phyloP scores from a whole-genome alignment of 768 basidiomycete genomes.

The Phylloporus sp. region DNA sequence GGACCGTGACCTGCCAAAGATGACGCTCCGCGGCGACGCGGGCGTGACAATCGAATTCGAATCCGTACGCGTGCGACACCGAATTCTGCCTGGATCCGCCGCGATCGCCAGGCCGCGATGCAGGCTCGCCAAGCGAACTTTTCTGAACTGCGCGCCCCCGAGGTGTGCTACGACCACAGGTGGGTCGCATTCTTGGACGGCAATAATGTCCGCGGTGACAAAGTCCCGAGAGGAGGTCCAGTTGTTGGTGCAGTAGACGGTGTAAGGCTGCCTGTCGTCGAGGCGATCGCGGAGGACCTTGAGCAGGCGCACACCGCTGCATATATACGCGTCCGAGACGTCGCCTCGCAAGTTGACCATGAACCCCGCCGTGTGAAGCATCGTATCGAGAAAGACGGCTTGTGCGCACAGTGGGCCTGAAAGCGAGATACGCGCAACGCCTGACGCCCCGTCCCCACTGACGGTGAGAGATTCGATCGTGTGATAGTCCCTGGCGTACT shows the following conservation, averaged over 20 bases:
- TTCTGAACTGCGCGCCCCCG: slow-evolving; percentile 55
- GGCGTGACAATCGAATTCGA: slow-evolving; percentile 27
- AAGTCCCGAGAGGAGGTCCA: slow-evolving; percentile 41
- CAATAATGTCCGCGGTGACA: slow-evolving; percentile 50
- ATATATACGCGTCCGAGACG: slow-evolving; percentile 56
- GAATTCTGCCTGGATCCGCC: slow-evolving; percentile 11
- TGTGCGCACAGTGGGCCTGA: slow-evolving; percentile 41
- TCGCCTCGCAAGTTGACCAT: slow-evolving; percentile 54
- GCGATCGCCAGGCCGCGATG: slow-evolving; percentile 41
- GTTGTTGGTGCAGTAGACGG: slow-evolving; percentile 46
- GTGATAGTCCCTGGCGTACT: slow-evolving; percentile 54
- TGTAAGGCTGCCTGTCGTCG: slow-evolving; percentile 39
- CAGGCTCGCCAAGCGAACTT: slow-evolving; percentile 47
- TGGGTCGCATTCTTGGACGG: slow-evolving; percentile 36
- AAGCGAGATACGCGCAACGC: slow-evolving; percentile 45
- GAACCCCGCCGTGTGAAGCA: slow-evolving; percentile 69
- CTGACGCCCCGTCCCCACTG: slow-evolving; percentile 43
- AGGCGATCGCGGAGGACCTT: slow-evolving; percentile 42
- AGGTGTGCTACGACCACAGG: slow-evolving; percentile 49
- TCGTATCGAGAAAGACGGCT: slow-evolving; percentile 59
- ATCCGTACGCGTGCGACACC: slow-evolving; percentile 20
- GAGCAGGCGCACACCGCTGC: slow-evolving; percentile 48
- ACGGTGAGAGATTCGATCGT: slow-evolving; percentile 53
- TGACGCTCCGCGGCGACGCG: slow-evolving; percentile 24
- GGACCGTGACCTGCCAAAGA: slow-evolving; percentile 27